Base-by-base conservation (phyloP, 352 stramenopile genomes). In the Globisporangium takayamanum region DNA sequence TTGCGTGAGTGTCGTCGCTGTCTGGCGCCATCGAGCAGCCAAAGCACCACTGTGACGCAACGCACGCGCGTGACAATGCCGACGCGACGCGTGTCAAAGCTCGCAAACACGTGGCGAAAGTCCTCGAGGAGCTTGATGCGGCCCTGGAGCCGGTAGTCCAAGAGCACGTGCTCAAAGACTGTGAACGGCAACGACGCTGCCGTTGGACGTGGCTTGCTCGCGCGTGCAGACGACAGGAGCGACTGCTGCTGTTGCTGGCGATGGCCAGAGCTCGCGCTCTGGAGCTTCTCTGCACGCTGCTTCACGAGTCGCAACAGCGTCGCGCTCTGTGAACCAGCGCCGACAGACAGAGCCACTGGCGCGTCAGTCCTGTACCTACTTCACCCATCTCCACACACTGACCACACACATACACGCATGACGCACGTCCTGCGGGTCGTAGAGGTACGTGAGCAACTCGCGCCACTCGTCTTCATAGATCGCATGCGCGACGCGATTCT, bases 371-470 rank as follows among this genome's bases (percentile, higher is more conserved):
- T 46, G 14, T 39, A 44, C 3, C n/a, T 22, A 22, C 22, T 22
- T 22, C 22, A 22, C 22, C 22, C 22, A 22, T 22, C 22, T 22
- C 22, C 22, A 22, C 22, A 22, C 22, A 22, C 22, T 22, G 22
- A 22, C 22, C 22, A 22, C n/a, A 22, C n/a, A 39, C 22, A 58
- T 16, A 8, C 18, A 41, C 14, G 20, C 25, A 18, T 39, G 50
- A 77, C 72, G 18, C 68, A 88, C 80, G 50, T 93, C 82, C 54
- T 80, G 72, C 36, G 76, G 66, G 25, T 89, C 78, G 53, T 93
- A 93, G 26, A 93, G 69, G 59, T 93, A 93, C 10, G 67, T 78
- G 53, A 93, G 69, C 28, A 93, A 36, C 42, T 92, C 82, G 5
- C 61, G 65, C 80, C 82, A 93, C 39, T 92, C 83, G 8, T 89